phyloP scores from a whole-genome alignment of 805 yeast species.

The Candida methanosorbosa region DNA sequence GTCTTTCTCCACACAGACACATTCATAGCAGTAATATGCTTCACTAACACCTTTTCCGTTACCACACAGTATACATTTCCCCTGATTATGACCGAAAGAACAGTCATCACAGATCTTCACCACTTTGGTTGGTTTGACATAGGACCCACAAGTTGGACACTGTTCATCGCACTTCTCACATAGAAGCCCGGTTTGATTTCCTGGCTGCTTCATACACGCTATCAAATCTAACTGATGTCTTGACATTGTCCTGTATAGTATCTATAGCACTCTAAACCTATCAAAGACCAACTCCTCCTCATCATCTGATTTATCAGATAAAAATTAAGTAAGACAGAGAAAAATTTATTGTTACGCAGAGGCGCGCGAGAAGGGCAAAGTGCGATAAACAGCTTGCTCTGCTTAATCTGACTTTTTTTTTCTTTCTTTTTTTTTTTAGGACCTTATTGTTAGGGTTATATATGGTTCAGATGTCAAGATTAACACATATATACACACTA shows the following conservation, averaged over 20 bases:
- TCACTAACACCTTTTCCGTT: constrained; percentile 44
- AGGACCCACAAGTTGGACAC: constrained; percentile 87
- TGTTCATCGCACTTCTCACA: constrained; percentile 87
- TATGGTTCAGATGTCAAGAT: too few relatives aligned
- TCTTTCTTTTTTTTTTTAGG: too few relatives aligned
- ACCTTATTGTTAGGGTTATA: too few relatives aligned
- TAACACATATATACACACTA: too few relatives aligned
- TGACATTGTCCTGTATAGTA: constrained; percentile 46
- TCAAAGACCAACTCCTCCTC: too few relatives aligned
- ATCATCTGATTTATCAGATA: too few relatives aligned
- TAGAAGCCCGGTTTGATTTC: constrained; percentile 57
- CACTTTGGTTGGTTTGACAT: constrained; percentile 56
- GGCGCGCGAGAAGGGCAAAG: too few relatives aligned
- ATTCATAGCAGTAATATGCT: constrained; percentile 81
- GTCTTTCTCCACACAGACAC: constrained; percentile 70
- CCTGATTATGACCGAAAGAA: constrained; percentile 56
- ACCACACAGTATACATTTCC: constrained; percentile 76
- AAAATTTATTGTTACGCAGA: too few relatives aligned
- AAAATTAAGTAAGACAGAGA: too few relatives aligned
- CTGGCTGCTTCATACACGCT: constrained; percentile 81
- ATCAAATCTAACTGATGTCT: constrained; percentile 82
- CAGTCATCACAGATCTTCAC: constrained; percentile 83
- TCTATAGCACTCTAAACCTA: too few relatives aligned
- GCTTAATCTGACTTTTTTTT: too few relatives aligned
- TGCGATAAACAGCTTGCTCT: too few relatives aligned